These are phyloP conservation scores for Pythium vanterpoolii DNA, from an alignment of 352 stramenopile species.

Conservation along the genomic window DNA sequence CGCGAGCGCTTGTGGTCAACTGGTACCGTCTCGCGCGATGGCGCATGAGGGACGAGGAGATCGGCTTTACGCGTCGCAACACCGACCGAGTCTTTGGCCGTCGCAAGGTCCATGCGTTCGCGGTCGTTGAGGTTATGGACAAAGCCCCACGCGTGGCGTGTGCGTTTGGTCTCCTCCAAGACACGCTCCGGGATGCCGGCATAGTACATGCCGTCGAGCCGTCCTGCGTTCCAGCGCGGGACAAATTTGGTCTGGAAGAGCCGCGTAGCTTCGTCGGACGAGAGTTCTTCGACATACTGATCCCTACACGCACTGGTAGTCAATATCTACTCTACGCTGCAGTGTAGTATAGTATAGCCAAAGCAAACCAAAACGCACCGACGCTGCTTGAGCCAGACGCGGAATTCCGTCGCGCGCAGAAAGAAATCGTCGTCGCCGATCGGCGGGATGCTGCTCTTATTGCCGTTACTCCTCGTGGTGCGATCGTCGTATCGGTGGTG, in stretches of 20 bases:
- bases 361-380: constrained; percentile 39
- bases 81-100: constrained; percentile 65
- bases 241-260: constrained; percentile 62
- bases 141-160: constrained; percentile 71
- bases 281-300: constrained; percentile 74
- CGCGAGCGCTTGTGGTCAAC: not conserved
- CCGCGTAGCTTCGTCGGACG: constrained; percentile 43
- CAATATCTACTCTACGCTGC: no score
- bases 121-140: constrained; percentile 51
- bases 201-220: constrained; percentile 64
- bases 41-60: no score
- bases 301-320: no score
- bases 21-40: no score
- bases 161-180: constrained; percentile 66
- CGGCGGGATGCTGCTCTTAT: constrained; percentile 14
- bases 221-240: constrained; percentile 58
- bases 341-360: no score
- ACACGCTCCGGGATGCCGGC: constrained; percentile 50
- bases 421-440: constrained; percentile 73
- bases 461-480: no score
- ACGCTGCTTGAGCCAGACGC: constrained; percentile 61
- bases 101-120: constrained; percentile 57
- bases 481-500: constrained; percentile 1
- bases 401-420: constrained; percentile 59
- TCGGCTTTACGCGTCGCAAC: constrained; percentile 59